These are phyloP conservation scores for Eragrostis curvula DNA, from an alignment of 176 grass and related monocot species.

Conservation along the genomic window DNA sequence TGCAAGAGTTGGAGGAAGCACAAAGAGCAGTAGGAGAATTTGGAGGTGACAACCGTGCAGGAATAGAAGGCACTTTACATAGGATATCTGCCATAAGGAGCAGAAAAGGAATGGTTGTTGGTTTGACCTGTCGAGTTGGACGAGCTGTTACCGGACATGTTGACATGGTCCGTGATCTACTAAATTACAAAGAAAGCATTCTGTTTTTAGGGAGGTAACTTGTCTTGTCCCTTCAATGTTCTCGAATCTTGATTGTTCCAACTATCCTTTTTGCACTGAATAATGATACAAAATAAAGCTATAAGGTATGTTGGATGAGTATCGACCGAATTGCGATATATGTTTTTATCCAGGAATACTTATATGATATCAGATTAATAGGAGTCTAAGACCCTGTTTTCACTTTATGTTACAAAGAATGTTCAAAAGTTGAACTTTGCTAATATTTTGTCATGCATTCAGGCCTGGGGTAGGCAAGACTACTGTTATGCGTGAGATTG, in stretches of 20 bases:
- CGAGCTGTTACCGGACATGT: conserved; percentile 91
- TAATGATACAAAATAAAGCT: background rate
- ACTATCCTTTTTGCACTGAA: background rate
- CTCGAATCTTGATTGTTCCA: background rate
- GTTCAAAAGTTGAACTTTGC: background rate
- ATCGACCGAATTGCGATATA: background rate
- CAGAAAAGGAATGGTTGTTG: conserved; percentile 93
- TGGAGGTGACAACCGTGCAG: conserved; percentile 92
- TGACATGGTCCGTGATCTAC: conserved; percentile 90
- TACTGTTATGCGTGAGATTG: conserved; percentile 98
- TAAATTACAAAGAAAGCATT: conserved; percentile 94
- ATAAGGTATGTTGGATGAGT: background rate
- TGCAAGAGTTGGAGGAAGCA: conserved; percentile 84
- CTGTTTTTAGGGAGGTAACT: conserved; percentile 86
- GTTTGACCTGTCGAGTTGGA: conserved; percentile 94
- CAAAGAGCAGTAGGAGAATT: conserved; percentile 88
- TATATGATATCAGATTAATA: conserved; percentile 2
- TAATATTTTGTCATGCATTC: conserved; percentile 32
- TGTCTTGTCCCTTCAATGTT: conserved; percentile 11
- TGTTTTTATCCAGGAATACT: background rate
- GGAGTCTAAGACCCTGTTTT: background rate
- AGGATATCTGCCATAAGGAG: conserved; percentile 99
- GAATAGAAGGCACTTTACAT: conserved; percentile 96
- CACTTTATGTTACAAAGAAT: background rate
- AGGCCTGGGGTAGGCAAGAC: conserved; percentile 98